Evolutionary conservation across 2,329 filamentous ascomycete genomes (phyloP).

Genomic region (Pseudogymnoascus sp.): DNA sequence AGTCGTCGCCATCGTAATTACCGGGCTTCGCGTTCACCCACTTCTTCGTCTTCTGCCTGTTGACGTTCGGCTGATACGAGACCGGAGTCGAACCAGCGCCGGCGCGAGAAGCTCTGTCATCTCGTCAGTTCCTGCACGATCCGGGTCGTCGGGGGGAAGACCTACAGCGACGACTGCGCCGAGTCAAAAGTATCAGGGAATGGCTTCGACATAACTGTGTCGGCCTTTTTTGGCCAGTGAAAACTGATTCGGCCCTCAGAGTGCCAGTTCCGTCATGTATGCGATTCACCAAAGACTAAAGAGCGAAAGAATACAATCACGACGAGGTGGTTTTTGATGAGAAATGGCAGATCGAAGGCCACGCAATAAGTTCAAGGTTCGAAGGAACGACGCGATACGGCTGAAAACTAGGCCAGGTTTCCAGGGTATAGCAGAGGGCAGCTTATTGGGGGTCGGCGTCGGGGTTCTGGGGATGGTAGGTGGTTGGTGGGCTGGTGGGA

Average conservation of each 20-base stretch:
- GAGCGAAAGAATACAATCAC: background rate
- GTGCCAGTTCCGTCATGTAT: constrained; percentile 10
- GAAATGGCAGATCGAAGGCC: background rate
- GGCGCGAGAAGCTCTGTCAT: constrained; percentile 18
- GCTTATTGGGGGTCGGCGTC: background rate
- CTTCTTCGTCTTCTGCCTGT: constrained; percentile 83
- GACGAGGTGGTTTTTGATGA: background rate
- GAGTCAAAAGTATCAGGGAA: constrained; percentile 26
- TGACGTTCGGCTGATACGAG: constrained; percentile 74
- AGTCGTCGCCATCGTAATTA: constrained; percentile 88
- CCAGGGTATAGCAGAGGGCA: background rate
- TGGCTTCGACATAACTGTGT: constrained; percentile 25
- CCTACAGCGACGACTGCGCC: constrained; percentile 24
- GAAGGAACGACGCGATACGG: constrained; percentile 7
- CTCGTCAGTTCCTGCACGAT: background rate
- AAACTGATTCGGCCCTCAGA: background rate
- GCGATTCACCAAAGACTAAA: background rate
- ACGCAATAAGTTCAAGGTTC: constrained; percentile 3
- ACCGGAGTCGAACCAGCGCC: constrained; percentile 20
- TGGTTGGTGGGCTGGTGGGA: background rate
- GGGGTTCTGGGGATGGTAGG: background rate
- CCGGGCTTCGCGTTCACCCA: constrained; percentile 86
- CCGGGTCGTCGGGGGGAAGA: background rate
- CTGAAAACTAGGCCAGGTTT: background rate
- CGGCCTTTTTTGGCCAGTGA: constrained; percentile 6